Percentiles rank a stretch among this genome's conserved stretches.
These are phyloP conservation scores for Beauveria varroae DNA, from an alignment of 2,329 filamentous ascomycete species.

Conservation along the genomic window DNA sequence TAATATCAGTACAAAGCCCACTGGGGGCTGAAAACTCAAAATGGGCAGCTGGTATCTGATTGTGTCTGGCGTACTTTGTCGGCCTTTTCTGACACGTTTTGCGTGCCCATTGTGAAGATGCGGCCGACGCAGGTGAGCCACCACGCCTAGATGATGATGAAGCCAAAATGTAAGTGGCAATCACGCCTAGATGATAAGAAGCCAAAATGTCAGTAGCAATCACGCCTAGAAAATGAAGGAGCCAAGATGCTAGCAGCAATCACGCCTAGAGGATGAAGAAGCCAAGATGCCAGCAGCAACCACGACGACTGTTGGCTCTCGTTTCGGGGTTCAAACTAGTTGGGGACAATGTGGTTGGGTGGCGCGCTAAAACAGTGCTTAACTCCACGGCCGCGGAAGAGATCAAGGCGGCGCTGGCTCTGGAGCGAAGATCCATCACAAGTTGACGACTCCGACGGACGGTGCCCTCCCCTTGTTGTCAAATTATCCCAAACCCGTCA, in stretches of 20 bases:
- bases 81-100: constrained; percentile 11
- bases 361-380: constrained; percentile 1
- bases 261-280: too few relatives aligned
- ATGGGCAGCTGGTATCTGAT: background rate
- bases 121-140: background rate
- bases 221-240: too few relatives aligned
- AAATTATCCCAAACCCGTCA: background rate
- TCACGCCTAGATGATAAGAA: too few relatives aligned
- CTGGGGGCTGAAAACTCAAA: background rate
- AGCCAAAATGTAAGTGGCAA: too few relatives aligned
- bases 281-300: too few relatives aligned
- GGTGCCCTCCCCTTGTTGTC: background rate
- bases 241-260: too few relatives aligned
- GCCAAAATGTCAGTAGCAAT: too few relatives aligned
- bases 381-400: background rate
- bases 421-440: background rate
- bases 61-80: constrained; percentile 9
- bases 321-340: too few relatives aligned
- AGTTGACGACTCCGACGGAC: too few relatives aligned
- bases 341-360: background rate
- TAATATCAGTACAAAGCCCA: background rate
- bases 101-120: constrained; percentile 11
- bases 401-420: background rate
- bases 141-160: too few relatives aligned
- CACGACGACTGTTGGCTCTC: too few relatives aligned